A percentile compares a stretch with the other conserved stretches of the same genome.
phyloP scores from a whole-genome alignment of 164 flowering plant species.

The Kingdonia uniflora region DNA sequence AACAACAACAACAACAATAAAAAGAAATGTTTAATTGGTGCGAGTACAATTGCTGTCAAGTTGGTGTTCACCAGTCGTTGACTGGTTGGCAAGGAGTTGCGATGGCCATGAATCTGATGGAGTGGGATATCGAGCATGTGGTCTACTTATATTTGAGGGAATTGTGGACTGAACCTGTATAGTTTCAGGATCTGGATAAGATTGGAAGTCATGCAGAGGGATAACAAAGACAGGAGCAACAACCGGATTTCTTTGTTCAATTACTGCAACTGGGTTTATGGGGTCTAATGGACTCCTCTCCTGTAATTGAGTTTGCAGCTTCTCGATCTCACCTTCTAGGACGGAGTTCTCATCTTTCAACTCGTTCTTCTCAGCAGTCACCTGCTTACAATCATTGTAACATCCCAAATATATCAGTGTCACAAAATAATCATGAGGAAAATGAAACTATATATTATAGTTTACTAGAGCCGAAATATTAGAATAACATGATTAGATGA shows the following conservation, averaged over 20 bases:
- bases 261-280: too few species aligned
- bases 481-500: too few species aligned
- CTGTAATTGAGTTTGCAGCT: slow-evolving; percentile 28
- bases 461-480: too few species aligned
- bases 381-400: slow-evolving; percentile 22
- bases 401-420: neutral
- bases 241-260: slow-evolving; percentile 7
- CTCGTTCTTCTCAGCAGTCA: slow-evolving; percentile 41
- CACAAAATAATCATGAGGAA: neutral
- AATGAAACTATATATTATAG: too few species aligned
- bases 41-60: slow-evolving; percentile 8
- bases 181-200: slow-evolving; percentile 12
- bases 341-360: slow-evolving; percentile 39
- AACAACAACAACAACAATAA: too few species aligned
- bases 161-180: slow-evolving; percentile 9
- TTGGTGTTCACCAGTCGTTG: slow-evolving; percentile 6
- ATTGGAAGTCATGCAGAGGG: slow-evolving; percentile 33
- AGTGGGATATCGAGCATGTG: slow-evolving; percentile 51
- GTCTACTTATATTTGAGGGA: slow-evolving; percentile 32
- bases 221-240: slow-evolving; percentile 38
- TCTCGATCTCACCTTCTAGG: slow-evolving; percentile 36
- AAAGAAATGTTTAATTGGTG: neutral
- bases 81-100: slow-evolving; percentile 23
- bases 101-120: slow-evolving; percentile 49
- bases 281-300: slow-evolving; percentile 27